These are phyloP conservation scores for Cladobotryum mycophilum DNA, from an alignment of 2,329 filamentous ascomycete genomes.

Conservation along the genomic window DNA sequence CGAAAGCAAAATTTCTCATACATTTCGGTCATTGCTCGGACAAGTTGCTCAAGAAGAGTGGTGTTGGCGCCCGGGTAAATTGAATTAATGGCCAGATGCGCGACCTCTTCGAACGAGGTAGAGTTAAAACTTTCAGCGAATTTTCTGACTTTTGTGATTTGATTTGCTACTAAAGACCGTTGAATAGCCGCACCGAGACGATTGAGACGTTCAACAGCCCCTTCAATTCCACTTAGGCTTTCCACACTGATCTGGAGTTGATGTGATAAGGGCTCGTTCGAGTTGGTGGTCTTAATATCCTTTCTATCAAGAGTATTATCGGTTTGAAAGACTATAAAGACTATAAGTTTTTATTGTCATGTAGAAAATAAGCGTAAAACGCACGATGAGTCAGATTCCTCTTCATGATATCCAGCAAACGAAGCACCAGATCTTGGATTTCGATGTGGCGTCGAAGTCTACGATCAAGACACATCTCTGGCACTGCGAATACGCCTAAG, in stretches of 20 bases:
- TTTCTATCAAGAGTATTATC: no score
- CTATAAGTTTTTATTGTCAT: no score
- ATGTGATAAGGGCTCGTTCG: neutral
- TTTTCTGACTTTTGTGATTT: neutral
- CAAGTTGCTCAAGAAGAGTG: slow-evolving; percentile 4
- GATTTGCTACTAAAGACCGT: neutral
- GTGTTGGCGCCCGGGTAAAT: slow-evolving; percentile 2
- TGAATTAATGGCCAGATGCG: neutral
- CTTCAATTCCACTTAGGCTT: slow-evolving; percentile 1
- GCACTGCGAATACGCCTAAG: slow-evolving; percentile 5
- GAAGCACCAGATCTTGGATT: slow-evolving; percentile 7
- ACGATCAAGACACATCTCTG: slow-evolving; percentile 9
- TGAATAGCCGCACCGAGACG: slow-evolving; percentile 6
- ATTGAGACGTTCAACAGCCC: slow-evolving; percentile 5
- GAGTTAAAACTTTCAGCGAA: no score
- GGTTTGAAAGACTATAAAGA: no score
- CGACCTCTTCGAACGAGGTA: no score
- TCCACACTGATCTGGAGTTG: neutral
- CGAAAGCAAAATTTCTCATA: slow-evolving; percentile 5
- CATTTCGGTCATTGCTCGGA: slow-evolving; percentile 3
- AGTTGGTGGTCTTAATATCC: no score
- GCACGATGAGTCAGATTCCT: slow-evolving; percentile 7
- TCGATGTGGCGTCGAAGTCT: slow-evolving; percentile 2
- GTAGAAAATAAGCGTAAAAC: neutral
- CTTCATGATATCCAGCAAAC: slow-evolving; percentile 5